phyloP scores from a whole-genome alignment of 345 rosid genomes.

The Eutrema japonicum region DNA sequence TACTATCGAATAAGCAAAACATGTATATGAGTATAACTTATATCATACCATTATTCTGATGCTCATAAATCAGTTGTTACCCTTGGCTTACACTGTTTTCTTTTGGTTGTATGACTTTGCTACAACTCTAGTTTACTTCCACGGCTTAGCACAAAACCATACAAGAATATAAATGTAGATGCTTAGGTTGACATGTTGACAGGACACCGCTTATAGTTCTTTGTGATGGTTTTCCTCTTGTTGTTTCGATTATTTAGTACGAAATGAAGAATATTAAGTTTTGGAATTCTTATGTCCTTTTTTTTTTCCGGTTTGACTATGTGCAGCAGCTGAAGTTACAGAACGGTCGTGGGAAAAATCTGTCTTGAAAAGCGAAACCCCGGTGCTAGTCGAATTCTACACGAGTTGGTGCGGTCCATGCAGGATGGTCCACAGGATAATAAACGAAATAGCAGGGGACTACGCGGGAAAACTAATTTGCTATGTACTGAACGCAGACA shows the following conservation, averaged over 20 bases:
- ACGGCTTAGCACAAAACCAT: slow-evolving; percentile 8
- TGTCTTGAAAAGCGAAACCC: slow-evolving; percentile 63
- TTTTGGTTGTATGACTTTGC: not conserved
- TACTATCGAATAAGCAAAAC: no score
- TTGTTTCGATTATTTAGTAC: no score
- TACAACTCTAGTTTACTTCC: slow-evolving; percentile 9
- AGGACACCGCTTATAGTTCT: no score
- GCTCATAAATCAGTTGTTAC: not conserved
- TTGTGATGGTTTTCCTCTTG: no score
- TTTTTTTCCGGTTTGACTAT: slow-evolving; percentile 15
- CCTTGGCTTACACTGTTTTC: not conserved
- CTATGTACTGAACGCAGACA: slow-evolving; percentile 74
- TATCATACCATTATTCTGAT: not conserved
- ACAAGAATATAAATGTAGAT: not conserved
- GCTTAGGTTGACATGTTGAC: not conserved
- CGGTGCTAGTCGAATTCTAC: slow-evolving; percentile 87
- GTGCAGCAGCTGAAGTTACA: slow-evolving; percentile 66
- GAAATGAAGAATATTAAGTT: not conserved
- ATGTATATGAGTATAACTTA: no score
- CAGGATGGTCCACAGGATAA: slow-evolving; percentile 64
- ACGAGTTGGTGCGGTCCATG: slow-evolving; percentile 91
- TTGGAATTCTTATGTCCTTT: not conserved
- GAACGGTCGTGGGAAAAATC: slow-evolving; percentile 67
- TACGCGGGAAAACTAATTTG: slow-evolving; percentile 75
- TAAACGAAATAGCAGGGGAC: slow-evolving; percentile 81